Evolutionary conservation across 202 grass and related monocot species (phyloP), one percentile per base, ranked within the genome.

Genomic region (Hordeum pubiflorum): DNA sequence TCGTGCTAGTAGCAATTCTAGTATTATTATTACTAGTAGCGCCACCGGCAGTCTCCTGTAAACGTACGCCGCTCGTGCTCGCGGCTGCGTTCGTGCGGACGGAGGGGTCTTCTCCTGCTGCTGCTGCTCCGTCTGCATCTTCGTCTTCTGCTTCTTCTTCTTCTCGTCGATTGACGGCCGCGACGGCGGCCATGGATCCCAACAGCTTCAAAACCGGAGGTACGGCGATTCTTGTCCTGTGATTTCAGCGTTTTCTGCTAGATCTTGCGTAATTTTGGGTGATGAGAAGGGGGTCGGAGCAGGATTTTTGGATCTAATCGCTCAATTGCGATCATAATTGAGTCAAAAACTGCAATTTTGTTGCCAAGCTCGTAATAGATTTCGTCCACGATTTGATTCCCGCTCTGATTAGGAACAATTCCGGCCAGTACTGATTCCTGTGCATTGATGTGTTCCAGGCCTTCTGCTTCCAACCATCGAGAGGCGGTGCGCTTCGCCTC

Each of bases 391-490:
- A 41, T 34, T 33, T 32, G 22, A 55, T 62, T 54, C 27, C 21
- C 21, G 2, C 7, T 4, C 33, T 84, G 20, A 57, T 56, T 20
- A 31, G 18, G 67, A 80, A 57, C 10, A 9, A 20, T 44, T 48
- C 4, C 4, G 43, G 4, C 0, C 43, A 0, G 0, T 48, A 48
- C 43, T 48, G 43, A 48, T 48, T 70, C 31, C 17, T 41, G 17
- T 86, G 37, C 22, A n/a, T 62, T 62, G 14, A 20, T 77, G 63
- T 56, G 38, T 15, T 70, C 12, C 61, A 89, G 87, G 87, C 52
- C 83, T 89, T 69, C 17, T 89, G 83, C 80, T 93, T 70, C 84
- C 86, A n/a, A 83, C 89, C 15, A 84, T 93, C 56, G 80, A 93
- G 38, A 86, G 83, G 63, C 83, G 69, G 5, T 74, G 84, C 71